Evolutionary conservation across 352 stramenopile genomes (phyloP), one percentile per base, ranked within the genome.

Genomic region (Nothophytophthora sp.): DNA sequence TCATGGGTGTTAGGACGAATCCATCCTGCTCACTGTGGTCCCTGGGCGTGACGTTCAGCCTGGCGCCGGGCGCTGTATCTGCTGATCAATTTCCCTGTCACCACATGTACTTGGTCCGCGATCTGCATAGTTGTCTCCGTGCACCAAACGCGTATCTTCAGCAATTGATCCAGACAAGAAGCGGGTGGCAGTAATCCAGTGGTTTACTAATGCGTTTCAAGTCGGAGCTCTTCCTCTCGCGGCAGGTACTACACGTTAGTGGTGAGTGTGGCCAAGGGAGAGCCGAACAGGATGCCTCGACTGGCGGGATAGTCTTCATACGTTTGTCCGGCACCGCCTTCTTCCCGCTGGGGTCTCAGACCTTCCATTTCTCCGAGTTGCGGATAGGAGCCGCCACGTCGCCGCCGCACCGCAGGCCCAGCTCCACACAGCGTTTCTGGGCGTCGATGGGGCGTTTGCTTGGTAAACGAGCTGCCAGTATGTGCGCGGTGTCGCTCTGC

Each of bases 351-450:
- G 5, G 55, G 9, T n/a, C 23, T 46, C 5, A 63, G 63, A n/a
- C n/a, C n/a, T n/a, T n/a, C 74, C 74, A 85, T 33, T 73, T 66
- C 46, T 86, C 74, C 15, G 66, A 81, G 44, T 76, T 63, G 35
- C 63, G 69, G 18, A 49, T 40, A 1, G 70, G 73, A 3, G 59
- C 38, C 8, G 45, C 66, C 9, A 39, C 60, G 11, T 63, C 50
- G 6, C 43, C 58, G 11, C 74, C 73, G 20, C 77, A 88, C 28
- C 69, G 71, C 25, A 88, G 57, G 0, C 74, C 70, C 29, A 88
- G 46, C 50, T 88, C 59, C 9, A 86, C 53, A 35, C 77, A 88
- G 11, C 73, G 68, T 9, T 73, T 73, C 49, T 69, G 53, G 34
- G 86, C 64, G 35, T 86, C 60, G 20, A 59, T 52, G 20, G 61